Percentiles rank a stretch among this genome's conserved stretches.
Conservation (phyloP, 2,329 filamentous ascomycete species). For the Madurella fahalii region DNA sequence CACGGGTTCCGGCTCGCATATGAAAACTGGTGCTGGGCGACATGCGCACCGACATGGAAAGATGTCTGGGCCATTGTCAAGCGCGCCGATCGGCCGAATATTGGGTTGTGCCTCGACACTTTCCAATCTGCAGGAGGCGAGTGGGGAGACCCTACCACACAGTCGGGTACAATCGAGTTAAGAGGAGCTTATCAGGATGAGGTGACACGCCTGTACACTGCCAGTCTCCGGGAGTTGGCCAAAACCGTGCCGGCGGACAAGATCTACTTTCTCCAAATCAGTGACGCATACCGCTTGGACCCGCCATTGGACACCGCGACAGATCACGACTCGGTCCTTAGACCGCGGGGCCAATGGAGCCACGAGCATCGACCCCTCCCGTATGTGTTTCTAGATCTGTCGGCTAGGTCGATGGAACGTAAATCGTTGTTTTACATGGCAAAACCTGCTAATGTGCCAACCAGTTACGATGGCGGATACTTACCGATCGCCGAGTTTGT, state of each 20-base stretch:
- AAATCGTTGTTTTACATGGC: background rate
- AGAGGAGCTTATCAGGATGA: conserved; percentile 36
- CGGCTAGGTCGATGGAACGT: background rate
- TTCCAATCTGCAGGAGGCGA: conserved; percentile 72
- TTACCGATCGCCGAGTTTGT: conserved; percentile 63
- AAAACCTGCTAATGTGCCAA: background rate
- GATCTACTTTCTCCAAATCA: conserved; percentile 72
- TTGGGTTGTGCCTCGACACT: conserved; percentile 73
- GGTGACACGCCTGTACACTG: conserved; percentile 47
- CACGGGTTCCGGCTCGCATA: conserved; percentile 63
- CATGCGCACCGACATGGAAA: conserved; percentile 63
- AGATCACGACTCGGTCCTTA: conserved; percentile 46
- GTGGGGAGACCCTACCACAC: conserved; percentile 66
- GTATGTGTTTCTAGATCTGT: conserved; percentile 30
- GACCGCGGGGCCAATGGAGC: conserved; percentile 66
- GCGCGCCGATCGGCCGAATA: conserved; percentile 58
- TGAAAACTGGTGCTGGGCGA: conserved; percentile 81
- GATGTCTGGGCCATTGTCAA: conserved; percentile 66
- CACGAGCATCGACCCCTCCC: conserved; percentile 66
- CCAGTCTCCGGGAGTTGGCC: conserved; percentile 54
- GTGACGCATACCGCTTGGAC: conserved; percentile 64
- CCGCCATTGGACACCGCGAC: conserved; percentile 49
- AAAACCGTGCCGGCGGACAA: conserved; percentile 60
- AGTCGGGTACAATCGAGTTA: conserved; percentile 54
- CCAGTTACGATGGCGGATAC: conserved; percentile 58